phyloP scores from a whole-genome alignment of 2,329 filamentous ascomycete genomes.

The Fusarium pininemorale region DNA sequence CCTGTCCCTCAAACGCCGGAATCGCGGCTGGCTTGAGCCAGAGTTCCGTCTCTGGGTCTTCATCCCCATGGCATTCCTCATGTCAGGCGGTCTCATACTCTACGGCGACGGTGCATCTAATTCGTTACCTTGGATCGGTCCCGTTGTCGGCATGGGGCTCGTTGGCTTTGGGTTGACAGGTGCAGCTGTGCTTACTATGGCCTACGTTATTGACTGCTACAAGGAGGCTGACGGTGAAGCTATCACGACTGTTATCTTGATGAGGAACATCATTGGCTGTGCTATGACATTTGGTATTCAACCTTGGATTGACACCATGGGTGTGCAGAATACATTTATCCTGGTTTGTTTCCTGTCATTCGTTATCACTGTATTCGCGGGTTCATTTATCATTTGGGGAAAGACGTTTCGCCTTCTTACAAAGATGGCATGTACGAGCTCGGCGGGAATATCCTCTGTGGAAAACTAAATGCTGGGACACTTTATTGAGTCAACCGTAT shows the following conservation, averaged over 20 bases:
- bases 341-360: neutral
- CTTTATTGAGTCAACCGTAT: neutral
- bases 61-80: neutral
- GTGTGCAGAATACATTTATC: neutral
- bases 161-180: neutral
- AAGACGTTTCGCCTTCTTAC: neutral
- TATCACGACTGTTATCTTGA: neutral
- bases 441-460: neutral
- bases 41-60: neutral
- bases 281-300: neutral
- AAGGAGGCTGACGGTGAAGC: neutral
- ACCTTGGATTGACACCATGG: neutral
- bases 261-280: neutral
- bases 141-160: neutral
- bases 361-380: rapidly evolving
- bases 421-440: neutral
- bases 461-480: neutral
- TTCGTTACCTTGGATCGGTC: neutral
- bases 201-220: neutral
- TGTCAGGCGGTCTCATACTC: neutral
- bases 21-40: neutral
- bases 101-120: neutral
- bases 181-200: neutral
- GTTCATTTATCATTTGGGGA: neutral
- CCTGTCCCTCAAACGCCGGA: neutral